Evolutionary conservation across 1,139 yeast species (phyloP).

Genomic region (Nakaseomyces uthaithaninus): DNA sequence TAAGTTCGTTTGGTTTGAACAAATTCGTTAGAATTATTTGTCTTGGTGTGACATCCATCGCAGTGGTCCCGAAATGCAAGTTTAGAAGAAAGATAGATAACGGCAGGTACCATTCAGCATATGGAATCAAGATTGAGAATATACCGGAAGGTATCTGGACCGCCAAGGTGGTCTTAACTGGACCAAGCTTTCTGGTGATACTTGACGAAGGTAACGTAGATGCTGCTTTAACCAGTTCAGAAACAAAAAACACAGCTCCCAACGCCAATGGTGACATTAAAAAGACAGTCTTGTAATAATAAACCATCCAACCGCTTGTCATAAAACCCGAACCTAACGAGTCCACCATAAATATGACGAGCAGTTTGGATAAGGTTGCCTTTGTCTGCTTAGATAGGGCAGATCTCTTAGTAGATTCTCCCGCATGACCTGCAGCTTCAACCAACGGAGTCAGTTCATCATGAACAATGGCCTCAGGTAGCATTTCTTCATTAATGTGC

Average conservation of each 20-base stretch:
- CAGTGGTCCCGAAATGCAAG: conserved; percentile 39
- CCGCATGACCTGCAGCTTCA: conserved; percentile 9
- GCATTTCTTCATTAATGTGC: conserved; percentile 14
- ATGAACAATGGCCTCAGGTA: conserved; percentile 19
- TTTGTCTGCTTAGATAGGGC: conserved; percentile 27
- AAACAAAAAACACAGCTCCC: conserved; percentile 50
- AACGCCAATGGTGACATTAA: conserved; percentile 31
- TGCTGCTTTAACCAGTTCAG: conserved; percentile 51
- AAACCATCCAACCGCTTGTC: conserved; percentile 83
- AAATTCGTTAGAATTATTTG: conserved; percentile 68
- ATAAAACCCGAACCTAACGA: conserved; percentile 83
- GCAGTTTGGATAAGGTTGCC: conserved; percentile 27
- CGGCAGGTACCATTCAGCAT: conserved; percentile 26
- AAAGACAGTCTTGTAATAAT: conserved; percentile 46
- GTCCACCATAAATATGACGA: conserved; percentile 60
- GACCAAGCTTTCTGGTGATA: conserved; percentile 61
- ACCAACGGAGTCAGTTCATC: conserved; percentile 26
- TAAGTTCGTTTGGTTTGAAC: conserved; percentile 53
- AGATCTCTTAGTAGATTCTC: conserved; percentile 7
- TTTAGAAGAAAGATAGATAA: conserved; percentile 26
- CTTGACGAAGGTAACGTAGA: conserved; percentile 60
- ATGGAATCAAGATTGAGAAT: conserved; percentile 51
- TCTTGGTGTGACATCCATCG: conserved; percentile 90
- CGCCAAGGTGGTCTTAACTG: conserved; percentile 64
- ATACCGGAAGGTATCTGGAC: conserved; percentile 76